Evolutionary conservation across 768 basidiomycete species (phyloP), one percentile per base, ranked within the genome.

Genomic region (Mycena galericulata): DNA sequence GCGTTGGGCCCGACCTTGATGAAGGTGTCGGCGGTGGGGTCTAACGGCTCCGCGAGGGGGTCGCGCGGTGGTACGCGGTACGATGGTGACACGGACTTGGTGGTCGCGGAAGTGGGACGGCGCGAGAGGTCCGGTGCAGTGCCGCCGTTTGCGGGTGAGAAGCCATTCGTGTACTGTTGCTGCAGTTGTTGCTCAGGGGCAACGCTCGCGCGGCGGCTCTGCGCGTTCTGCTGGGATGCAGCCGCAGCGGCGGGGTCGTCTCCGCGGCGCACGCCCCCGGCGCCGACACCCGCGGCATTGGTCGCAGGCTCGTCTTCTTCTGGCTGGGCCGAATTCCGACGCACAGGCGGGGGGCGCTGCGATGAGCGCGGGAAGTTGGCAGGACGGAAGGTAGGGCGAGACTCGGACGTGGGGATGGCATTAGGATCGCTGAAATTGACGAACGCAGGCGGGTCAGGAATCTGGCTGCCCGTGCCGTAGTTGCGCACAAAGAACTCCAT

Each of bases 401-500:
- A 82, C 15, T 84, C 88, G 22, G 87, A 87, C 29, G 86, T 86
- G 9, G 90, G 88, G 27, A 90, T 85, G 11, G 91, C 87, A 63
- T 90, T 89, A 27, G 89, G 86, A 46, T 85, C 86, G 41, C 88
- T 86, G 77, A 94, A 95, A 81, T 96, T 93, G 78, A 97, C 89
- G 79, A 96, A 98, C 20, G 86, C 78, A 20, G 95, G 96, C 10
- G 95, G 88, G 70, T 98, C 95, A 0, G 96, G 95, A 53, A 99
- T 96, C 66, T 88, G 83, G 68, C 87, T 89, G 40, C 96, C 97
- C 3, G 96, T 98, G 4, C 95, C 95, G 75, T 95, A 95, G 68
- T 92, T 89, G 36, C 88, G 88, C 14, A 98, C 95, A 73, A 99
- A 98, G 75, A 87, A 88, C 69, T 95, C 91, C 85, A 97, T 90